Evolutionary conservation across 495 filamentous ascomycete species (phyloP), one percentile per base, ranked within the genome.

Genomic region (Hypoxylon rickii): DNA sequence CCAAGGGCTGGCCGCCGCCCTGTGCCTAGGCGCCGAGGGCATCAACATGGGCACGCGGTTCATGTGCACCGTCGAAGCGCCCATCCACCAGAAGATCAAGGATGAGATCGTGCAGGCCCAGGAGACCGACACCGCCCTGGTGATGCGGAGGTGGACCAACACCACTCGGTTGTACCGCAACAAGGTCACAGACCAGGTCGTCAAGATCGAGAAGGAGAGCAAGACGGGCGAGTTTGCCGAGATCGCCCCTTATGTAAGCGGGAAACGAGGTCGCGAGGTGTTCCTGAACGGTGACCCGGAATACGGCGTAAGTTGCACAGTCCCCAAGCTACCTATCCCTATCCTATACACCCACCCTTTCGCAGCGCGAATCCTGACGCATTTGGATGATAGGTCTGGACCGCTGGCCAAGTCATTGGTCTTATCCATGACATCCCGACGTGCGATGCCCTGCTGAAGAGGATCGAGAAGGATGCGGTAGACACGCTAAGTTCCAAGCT

Each of bases 1-100:
- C 1, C 85, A 97, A 58, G 94, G 94, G 4, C 79, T 98, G 15
- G 94, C 94, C 1, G 94, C 94, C 13, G 94, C 94, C n/a, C 72
- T 98, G 51, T 83, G 82, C 19, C 82, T 98, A 11, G 94, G 94
- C 3, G 94, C 94, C 0, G 92, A 93, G 70, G 94, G 94, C 51
- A 89, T 97, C 69, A 98, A 98, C 73, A 92, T 96, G 91, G 91
- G 90, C 37, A 97, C 92, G 7, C 79, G 92, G 17, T 96, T 97
- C 73, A 91, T 96, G 86, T 90, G 87, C 73, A 97, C 92, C 4
- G 82, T 92, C 8, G 92, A 97, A 70, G 86, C 89, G 36, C 94
- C 94, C 0, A 91, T 98, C 48, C 94, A 98, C 74, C 70, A 85
- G 37, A 96, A 95, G 46, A 87, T 98, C 71, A 98, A 98, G 78